phyloP scores from a whole-genome alignment of 495 filamentous ascomycete species.

The Podospora pseudopauciseta region DNA sequence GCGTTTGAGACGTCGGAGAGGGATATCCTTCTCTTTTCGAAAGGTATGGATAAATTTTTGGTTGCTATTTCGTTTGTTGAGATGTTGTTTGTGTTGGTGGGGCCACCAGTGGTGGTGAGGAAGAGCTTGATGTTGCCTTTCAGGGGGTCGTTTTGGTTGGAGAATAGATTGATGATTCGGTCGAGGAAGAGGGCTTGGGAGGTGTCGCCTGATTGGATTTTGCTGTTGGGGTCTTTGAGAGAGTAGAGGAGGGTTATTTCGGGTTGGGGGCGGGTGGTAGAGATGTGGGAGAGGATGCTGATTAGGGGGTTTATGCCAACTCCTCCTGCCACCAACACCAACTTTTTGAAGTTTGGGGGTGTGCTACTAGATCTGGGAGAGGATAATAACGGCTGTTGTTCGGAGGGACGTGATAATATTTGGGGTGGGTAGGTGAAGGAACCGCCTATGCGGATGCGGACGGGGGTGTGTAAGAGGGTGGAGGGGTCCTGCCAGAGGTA shows the following conservation, averaged over 20 bases:
- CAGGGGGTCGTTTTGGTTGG: conserved; percentile 14
- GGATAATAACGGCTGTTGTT: no score
- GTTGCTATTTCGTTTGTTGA: no score
- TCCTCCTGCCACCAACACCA: conserved; percentile 76
- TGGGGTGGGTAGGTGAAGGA: conserved; percentile 72
- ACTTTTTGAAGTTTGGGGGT: conserved; percentile 36
- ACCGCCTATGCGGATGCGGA: conserved; percentile 71
- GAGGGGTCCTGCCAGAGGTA: conserved; percentile 63
- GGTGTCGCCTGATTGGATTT: neutral
- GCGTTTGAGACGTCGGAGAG: conserved; percentile 48
- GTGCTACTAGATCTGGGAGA: no score
- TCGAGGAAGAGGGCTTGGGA: conserved; percentile 43
- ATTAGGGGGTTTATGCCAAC: conserved; percentile 74
- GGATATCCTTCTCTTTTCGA: conserved; percentile 48
- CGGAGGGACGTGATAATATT: conserved; percentile 26
- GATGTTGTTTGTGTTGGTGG: neutral
- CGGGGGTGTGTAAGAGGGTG: conserved; percentile 53
- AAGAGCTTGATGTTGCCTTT: conserved; percentile 35
- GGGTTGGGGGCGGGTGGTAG: neutral
- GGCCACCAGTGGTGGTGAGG: conserved; percentile 25
- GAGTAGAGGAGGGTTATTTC: conserved; percentile 37
- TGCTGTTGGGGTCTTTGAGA: conserved; percentile 33
- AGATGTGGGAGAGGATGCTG: conserved; percentile 43
- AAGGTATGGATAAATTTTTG: conserved; percentile 28
- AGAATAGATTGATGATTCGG: conserved; percentile 38